These are phyloP conservation scores for Nakaseomyces delphensis DNA, from an alignment of 1,139 yeast species.

Conservation along the genomic window DNA sequence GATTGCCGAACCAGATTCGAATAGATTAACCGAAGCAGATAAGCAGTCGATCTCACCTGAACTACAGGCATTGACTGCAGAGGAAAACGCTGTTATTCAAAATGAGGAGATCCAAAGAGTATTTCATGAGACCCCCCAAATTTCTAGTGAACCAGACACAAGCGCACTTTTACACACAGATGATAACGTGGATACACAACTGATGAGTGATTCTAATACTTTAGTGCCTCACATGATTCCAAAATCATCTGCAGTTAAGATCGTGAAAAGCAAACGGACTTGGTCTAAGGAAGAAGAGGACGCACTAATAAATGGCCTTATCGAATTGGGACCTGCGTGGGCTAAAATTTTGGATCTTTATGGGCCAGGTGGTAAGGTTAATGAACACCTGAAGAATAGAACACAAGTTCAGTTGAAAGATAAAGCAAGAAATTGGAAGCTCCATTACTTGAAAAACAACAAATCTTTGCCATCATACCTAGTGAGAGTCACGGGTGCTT, in stretches of 20 bases:
- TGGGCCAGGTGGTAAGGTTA: slow-evolving; percentile 86
- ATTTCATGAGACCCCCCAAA: background rate
- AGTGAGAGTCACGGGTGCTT: slow-evolving; percentile 76
- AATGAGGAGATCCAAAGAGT: slow-evolving; percentile 1
- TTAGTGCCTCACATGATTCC: background rate
- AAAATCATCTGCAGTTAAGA: slow-evolving; percentile 1
- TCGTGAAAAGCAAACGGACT: slow-evolving; percentile 35
- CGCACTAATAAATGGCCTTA: slow-evolving; percentile 73
- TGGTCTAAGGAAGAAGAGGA: slow-evolving; percentile 90
- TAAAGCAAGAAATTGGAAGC: slow-evolving; percentile 91
- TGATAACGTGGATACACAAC: slow-evolving; percentile 1
- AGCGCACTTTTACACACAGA: background rate
- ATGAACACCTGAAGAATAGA: slow-evolving; percentile 76
- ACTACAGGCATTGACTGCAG: background rate
- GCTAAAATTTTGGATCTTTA: slow-evolving; percentile 74
- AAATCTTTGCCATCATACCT: slow-evolving; percentile 71
- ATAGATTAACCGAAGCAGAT: background rate
- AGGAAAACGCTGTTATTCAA: background rate
- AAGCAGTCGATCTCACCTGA: background rate
- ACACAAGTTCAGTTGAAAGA: slow-evolving; percentile 89
- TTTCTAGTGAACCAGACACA: background rate
- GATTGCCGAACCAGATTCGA: background rate
- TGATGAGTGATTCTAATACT: background rate
- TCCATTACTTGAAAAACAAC: slow-evolving; percentile 66
- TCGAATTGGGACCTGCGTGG: slow-evolving; percentile 85